Evolutionary conservation across 2,329 filamentous ascomycete species (phyloP), one percentile per base, ranked within the genome.

Genomic region (Diplodia mutila): DNA sequence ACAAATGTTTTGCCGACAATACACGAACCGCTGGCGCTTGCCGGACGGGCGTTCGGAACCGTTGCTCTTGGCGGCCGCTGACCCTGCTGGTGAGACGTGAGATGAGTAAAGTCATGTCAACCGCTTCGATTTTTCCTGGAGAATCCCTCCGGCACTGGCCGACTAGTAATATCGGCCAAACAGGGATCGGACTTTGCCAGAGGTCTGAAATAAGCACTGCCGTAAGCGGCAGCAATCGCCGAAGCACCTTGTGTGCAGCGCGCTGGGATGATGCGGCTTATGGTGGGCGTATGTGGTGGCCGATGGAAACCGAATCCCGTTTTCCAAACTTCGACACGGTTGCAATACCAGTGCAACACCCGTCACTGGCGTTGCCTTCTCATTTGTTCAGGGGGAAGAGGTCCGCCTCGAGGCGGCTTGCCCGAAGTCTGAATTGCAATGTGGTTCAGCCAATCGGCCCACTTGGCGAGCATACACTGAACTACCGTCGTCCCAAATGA

Each of bases 231-330:
- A 63, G 59, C 46, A 14, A 63, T 51, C 25, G 12, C 59, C 59
- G 59, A 51, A 6, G 8, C 16, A 6, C 59, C 59, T 37, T 27
- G 46, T 18, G 32, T 37, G 59, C 59, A 27, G 27, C 23, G 14
- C 16, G 57, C 55, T 27, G 55, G 55, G 23, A 61, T 61, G 55
- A 29, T 25, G 23, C 59, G 29, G 8, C 16, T 34, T 63, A 25
- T 63, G 29, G 27, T 37, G 12, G n/a, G 32, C 21, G 42, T 12
- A 14, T n/a, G n/a, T 29, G 29, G 23, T 63, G 59, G 46, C 59
- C 59, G 29, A 4, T 34, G 59, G 59, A 48, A 63, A 63, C 59
- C 59, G 49, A 63, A 63, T 63, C 39, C 59, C 59, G 59, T 18
- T 63, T 63, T 63, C 49, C 59, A 51, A 63, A 63, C 42, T 63